Percentiles rank a stretch among this genome's conserved stretches.
These are phyloP conservation scores for Boletus vinaceobasis DNA, from an alignment of 768 basidiomycete genomes.

Conservation along the genomic window DNA sequence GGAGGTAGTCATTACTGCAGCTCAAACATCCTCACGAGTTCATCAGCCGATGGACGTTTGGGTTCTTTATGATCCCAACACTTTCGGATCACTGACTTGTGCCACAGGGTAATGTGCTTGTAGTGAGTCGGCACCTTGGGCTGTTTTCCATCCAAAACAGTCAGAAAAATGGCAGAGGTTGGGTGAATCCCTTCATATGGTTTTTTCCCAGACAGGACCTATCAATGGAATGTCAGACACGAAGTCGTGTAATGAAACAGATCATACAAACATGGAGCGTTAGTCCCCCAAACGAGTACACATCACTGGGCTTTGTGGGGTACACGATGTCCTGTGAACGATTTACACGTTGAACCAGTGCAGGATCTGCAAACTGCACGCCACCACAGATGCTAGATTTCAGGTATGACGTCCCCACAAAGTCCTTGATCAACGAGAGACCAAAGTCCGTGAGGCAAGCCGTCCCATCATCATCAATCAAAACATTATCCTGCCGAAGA, in stretches of 20 bases:
- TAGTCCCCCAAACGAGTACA: slow-evolving; percentile 37
- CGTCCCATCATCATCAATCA: slow-evolving; percentile 36
- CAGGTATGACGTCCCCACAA: slow-evolving; percentile 27
- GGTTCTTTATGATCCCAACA: slow-evolving; percentile 19
- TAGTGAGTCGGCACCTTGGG: slow-evolving; percentile 11
- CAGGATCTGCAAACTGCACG: slow-evolving; percentile 46
- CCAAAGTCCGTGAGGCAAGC: slow-evolving; percentile 52
- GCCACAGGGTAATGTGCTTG: background rate
- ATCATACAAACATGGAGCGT: slow-evolving; percentile 23
- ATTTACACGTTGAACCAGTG: slow-evolving; percentile 13
- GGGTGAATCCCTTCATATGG: slow-evolving; percentile 12
- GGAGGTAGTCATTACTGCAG: background rate
- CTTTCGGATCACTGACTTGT: slow-evolving; percentile 8
- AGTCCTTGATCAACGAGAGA: slow-evolving; percentile 28
- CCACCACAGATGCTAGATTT: slow-evolving; percentile 36
- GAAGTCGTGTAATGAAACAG: background rate
- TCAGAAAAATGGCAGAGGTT: background rate
- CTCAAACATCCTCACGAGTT: slow-evolving; percentile 6
- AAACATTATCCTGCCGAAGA: slow-evolving; percentile 37
- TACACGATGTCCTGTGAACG: background rate
- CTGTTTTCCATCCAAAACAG: slow-evolving; percentile 3
- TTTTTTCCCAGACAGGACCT: slow-evolving; percentile 21
- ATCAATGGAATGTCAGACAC: slow-evolving; percentile 5
- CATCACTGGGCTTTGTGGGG: slow-evolving; percentile 20
- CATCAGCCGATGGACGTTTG: slow-evolving; percentile 15